Evolutionary conservation across 1,284 basidiomycete genomes (phyloP).

Genomic region (Fomitopsis pinicola): DNA sequence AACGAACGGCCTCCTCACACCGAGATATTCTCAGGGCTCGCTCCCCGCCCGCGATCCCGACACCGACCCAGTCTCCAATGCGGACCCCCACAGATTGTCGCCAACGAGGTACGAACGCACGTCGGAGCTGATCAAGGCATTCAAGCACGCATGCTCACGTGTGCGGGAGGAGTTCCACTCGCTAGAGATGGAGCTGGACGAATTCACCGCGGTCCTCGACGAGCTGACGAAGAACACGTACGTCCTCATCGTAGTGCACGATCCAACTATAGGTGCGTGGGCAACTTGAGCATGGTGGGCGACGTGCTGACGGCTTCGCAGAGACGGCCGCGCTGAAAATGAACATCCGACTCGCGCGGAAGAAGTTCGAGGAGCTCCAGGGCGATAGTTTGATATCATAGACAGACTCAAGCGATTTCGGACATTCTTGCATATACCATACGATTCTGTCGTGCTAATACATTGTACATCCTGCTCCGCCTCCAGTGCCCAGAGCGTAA

Average conservation of each 20-base stretch:
- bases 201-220: conserved; percentile 92
- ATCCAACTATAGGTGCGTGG: conserved; percentile 77
- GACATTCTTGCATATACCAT: not conserved
- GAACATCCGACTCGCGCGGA: conserved; percentile 77
- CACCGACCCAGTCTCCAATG: conserved; percentile 30
- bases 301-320: conserved; percentile 25
- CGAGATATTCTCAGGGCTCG: conserved; percentile 11
- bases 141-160: conserved; percentile 87
- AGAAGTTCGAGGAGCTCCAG: conserved; percentile 82
- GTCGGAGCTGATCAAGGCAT: conserved; percentile 92
- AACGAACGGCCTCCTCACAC: conserved; percentile 15
- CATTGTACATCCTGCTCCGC: not conserved
- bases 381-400: conserved; percentile 47
- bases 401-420: not conserved
- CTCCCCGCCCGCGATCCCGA: conserved; percentile 13
- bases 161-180: conserved; percentile 79
- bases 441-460: not conserved
- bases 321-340: conserved; percentile 82
- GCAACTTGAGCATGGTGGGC: not conserved
- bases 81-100: conserved; percentile 53
- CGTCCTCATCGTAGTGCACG: conserved; percentile 84
- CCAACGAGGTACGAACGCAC: conserved; percentile 92
- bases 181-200: conserved; percentile 76
- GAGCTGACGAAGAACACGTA: conserved; percentile 94
- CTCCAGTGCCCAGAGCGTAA: not conserved